Percentiles rank a stretch among this genome's conserved stretches.
Conservation (phyloP, 2,329 filamentous ascomycete genomes). For the Aspergillus transmontanensis region DNA sequence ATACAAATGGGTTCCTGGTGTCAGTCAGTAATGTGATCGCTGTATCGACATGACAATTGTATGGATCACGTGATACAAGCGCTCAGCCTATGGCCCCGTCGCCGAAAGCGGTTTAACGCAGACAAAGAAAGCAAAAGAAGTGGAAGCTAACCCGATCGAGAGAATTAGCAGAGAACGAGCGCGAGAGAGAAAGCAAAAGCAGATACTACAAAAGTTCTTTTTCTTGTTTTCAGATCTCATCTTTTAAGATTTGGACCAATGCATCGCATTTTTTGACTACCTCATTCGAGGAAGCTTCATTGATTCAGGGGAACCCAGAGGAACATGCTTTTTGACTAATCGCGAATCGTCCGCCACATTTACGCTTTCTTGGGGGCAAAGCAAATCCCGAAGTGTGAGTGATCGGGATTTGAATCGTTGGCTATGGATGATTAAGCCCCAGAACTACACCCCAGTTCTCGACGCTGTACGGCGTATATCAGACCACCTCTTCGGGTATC, state of each 20-base stretch:
- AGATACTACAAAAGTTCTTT: background rate
- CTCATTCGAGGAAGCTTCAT: background rate
- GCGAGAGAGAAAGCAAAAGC: background rate
- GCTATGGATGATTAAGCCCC: constrained; percentile 34
- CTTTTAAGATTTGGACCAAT: background rate
- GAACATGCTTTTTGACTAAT: constrained; percentile 16
- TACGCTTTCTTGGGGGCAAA: constrained; percentile 14
- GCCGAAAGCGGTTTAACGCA: constrained; percentile 1
- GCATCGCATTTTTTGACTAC: background rate
- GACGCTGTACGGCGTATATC: constrained; percentile 17
- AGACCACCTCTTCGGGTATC: constrained; percentile 26
- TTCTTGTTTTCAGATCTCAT: background rate
- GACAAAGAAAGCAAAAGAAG: background rate
- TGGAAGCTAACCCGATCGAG: background rate
- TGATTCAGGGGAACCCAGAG: background rate
- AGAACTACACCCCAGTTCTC: constrained; percentile 17
- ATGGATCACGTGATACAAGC: background rate
- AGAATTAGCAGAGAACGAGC: background rate
- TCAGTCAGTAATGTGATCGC: no score
- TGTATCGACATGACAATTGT: no score
- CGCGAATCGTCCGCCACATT: constrained; percentile 18
- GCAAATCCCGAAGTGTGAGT: constrained; percentile 37
- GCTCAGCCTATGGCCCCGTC: background rate
- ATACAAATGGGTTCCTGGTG: no score
- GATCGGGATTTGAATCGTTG: constrained; percentile 37